These are phyloP conservation scores for Psilocybe cubensis DNA, from an alignment of 768 basidiomycete species.

Conservation along the genomic window DNA sequence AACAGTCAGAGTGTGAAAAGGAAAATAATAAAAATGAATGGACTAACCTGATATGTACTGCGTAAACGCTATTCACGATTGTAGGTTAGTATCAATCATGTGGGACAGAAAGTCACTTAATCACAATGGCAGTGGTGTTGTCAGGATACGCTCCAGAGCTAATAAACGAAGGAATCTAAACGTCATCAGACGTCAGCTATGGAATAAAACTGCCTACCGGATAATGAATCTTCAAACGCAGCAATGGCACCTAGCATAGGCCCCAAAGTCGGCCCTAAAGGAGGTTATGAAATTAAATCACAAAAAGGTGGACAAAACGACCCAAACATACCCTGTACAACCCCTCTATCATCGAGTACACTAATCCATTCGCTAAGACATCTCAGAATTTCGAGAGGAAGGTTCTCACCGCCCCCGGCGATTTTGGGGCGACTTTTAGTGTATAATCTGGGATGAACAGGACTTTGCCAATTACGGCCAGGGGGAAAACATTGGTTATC, in stretches of 20 bases:
- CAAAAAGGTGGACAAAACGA: neutral
- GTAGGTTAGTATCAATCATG: neutral
- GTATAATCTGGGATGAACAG: slow-evolving; percentile 33
- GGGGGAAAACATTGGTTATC: neutral
- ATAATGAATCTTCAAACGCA: slow-evolving; percentile 57
- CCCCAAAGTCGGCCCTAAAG: slow-evolving; percentile 51
- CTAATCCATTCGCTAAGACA: slow-evolving; percentile 63
- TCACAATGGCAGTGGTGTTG: slow-evolving; percentile 69
- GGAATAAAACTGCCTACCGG: slow-evolving; percentile 34
- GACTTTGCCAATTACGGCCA: slow-evolving; percentile 39
- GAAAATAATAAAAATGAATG: neutral
- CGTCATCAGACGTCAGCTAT: neutral
- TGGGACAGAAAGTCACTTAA: slow-evolving; percentile 9
- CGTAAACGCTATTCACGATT: slow-evolving; percentile 53
- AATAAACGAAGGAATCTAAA: neutral
- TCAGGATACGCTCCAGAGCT: slow-evolving; percentile 64
- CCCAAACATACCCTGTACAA: slow-evolving; percentile 51
- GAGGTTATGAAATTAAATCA: neutral
- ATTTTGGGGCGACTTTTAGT: slow-evolving; percentile 39
- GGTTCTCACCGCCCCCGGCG: slow-evolving; percentile 52
- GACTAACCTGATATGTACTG: slow-evolving; percentile 59
- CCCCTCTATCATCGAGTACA: slow-evolving; percentile 59
- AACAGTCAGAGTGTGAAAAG: slow-evolving; percentile 14
- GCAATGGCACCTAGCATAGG: slow-evolving; percentile 50
- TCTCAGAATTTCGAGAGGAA: slow-evolving; percentile 59